Conservation (phyloP, 2,329 filamentous ascomycete genomes). For the Coniochaeta sp. region DNA sequence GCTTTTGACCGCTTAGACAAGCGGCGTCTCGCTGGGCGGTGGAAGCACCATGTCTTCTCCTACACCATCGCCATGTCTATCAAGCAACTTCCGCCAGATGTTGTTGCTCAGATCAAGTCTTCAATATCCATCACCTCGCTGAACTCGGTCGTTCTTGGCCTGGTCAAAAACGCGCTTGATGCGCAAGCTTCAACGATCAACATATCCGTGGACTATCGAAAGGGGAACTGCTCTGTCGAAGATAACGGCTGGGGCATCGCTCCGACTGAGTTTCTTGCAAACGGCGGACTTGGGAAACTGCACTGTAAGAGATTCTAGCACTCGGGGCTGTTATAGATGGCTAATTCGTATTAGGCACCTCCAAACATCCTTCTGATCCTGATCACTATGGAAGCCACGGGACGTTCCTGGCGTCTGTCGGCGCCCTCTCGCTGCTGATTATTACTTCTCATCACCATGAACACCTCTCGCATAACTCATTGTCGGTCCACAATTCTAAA, state of each 20-base stretch:
- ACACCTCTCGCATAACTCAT: constrained; percentile 53
- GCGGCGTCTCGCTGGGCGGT: background rate
- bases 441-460: constrained; percentile 64
- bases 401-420: constrained; percentile 69
- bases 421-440: constrained; percentile 66
- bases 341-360: constrained; percentile 56
- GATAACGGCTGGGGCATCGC: constrained; percentile 79
- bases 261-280: constrained; percentile 61
- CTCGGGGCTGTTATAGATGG: background rate
- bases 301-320: constrained; percentile 51
- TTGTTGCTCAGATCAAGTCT: constrained; percentile 74
- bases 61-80: constrained; percentile 48
- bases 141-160: constrained; percentile 60
- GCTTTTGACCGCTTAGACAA: background rate
- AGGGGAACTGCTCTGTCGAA: constrained; percentile 71
- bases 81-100: constrained; percentile 60
- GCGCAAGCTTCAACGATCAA: constrained; percentile 62
- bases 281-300: constrained; percentile 64
- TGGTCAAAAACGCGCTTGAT: constrained; percentile 82
- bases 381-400: constrained; percentile 61
- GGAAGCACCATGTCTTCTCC: background rate
- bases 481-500: constrained; percentile 65
- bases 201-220: constrained; percentile 65
- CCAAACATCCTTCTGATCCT: constrained; percentile 49
- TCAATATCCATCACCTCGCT: constrained; percentile 73